A percentile compares a stretch with the other conserved stretches of the same genome.
Evolutionary conservation across 2,329 filamentous ascomycete species (phyloP).

Genomic region (Fusarium liriodendri): DNA sequence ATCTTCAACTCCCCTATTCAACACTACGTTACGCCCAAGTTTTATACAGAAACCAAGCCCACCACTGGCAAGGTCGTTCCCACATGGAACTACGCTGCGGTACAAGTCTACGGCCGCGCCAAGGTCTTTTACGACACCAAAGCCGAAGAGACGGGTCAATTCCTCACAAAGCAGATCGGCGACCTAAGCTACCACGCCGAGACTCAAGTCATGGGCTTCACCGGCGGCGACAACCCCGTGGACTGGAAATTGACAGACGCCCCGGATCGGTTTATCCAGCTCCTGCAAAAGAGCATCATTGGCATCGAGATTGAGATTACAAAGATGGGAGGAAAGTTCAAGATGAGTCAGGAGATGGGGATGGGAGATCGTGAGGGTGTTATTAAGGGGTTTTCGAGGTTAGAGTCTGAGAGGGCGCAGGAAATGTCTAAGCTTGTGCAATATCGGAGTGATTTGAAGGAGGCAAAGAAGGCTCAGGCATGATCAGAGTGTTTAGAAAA

Average conservation of each 20-base stretch:
- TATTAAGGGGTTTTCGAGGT: conserved; percentile 62
- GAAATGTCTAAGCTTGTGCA: conserved; percentile 49
- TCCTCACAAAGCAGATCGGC: conserved; percentile 62
- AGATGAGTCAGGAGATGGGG: conserved; percentile 73
- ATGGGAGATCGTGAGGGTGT: conserved; percentile 67
- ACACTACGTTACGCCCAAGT: conserved; percentile 76
- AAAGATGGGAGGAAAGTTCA: conserved; percentile 69
- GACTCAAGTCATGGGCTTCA: conserved; percentile 66
- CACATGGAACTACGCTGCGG: conserved; percentile 77
- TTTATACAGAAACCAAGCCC: conserved; percentile 75
- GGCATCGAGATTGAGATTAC: conserved; percentile 70
- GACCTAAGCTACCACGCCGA: conserved; percentile 66
- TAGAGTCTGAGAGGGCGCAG: conserved; percentile 46
- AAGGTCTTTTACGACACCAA: conserved; percentile 64
- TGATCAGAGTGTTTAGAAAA: not conserved
- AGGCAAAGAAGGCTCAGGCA: conserved; percentile 21
- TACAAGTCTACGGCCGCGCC: conserved; percentile 70
- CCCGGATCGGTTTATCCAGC: conserved; percentile 64
- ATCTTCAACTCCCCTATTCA: conserved; percentile 69
- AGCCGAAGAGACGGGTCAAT: conserved; percentile 54
- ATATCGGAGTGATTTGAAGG: conserved; percentile 45
- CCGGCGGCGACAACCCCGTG: conserved; percentile 47
- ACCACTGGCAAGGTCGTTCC: conserved; percentile 73
- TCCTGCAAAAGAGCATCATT: conserved; percentile 69
- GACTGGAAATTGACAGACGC: conserved; percentile 69